phyloP scores from a whole-genome alignment of 805 yeast species.

The Komagataella ulmi region DNA sequence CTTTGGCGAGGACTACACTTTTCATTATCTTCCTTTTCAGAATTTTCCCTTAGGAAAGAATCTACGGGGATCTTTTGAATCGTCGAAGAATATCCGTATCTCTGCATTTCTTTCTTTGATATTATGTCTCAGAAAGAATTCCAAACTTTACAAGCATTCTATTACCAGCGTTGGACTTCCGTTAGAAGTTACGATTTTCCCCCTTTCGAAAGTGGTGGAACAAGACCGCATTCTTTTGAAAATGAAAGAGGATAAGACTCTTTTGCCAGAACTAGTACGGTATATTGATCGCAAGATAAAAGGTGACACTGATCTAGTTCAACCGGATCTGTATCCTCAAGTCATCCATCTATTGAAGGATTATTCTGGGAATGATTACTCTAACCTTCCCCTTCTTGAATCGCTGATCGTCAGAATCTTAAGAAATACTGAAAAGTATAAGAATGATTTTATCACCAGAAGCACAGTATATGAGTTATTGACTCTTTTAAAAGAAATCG shows the following conservation, averaged over 20 bases:
- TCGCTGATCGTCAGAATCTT: conserved; percentile 31
- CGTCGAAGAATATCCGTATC: conserved; percentile 9
- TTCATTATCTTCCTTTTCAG: conserved; percentile 13
- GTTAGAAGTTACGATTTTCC: conserved; percentile 27
- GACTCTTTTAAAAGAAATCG: conserved; percentile 15
- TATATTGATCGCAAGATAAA: conserved; percentile 7
- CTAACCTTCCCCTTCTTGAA: conserved; percentile 28
- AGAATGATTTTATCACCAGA: conserved; percentile 32
- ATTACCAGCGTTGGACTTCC: conserved; percentile 13
- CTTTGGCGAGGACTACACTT: conserved; percentile 9
- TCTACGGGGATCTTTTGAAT: conserved; percentile 9
- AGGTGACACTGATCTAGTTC: background rate
- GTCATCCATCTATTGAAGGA: conserved; percentile 35
- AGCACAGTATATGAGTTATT: conserved; percentile 41
- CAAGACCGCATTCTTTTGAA: conserved; percentile 17
- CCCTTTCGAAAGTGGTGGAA: conserved; percentile 22
- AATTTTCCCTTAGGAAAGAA: conserved; percentile 13
- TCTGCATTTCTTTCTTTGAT: conserved; percentile 28
- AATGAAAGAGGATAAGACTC: conserved; percentile 12
- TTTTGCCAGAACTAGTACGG: conserved; percentile 13
- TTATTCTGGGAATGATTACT: conserved; percentile 40
- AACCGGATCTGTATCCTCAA: conserved; percentile 19
- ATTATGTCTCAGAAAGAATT: conserved; percentile 34
- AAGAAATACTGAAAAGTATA: conserved; percentile 16
- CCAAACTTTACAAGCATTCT: conserved; percentile 18